Evolutionary conservation across 306 rosid species (phyloP).

Genomic region (Medicago lupulina): DNA sequence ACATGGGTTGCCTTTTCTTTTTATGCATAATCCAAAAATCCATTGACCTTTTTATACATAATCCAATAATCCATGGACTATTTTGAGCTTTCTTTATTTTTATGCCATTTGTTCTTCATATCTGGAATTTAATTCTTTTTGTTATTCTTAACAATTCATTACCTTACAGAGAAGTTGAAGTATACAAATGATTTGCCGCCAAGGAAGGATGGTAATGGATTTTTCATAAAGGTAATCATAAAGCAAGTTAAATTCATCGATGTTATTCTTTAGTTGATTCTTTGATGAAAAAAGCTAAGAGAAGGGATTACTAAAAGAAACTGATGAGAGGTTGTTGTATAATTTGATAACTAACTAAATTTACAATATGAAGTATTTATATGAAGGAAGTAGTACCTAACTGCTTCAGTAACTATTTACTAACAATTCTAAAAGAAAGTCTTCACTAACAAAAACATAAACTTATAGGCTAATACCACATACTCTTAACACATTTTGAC

Average conservation of each 20-base stretch:
- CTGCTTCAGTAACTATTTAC: background rate
- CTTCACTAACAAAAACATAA: conserved; percentile 1
- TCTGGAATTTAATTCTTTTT: conserved; percentile 15
- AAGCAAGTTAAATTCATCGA: conserved; percentile 25
- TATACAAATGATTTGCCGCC: conserved; percentile 55
- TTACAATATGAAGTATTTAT: conserved; percentile 5
- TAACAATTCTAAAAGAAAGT: background rate
- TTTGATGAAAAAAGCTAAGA: background rate
- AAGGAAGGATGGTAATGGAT: conserved; percentile 64
- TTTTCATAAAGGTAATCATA: conserved; percentile 68
- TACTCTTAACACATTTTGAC: too few species aligned
- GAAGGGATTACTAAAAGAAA: conserved; percentile 8
- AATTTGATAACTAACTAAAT: background rate
- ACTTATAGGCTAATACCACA: background rate
- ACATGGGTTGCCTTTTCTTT: conserved; percentile 20
- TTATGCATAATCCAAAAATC: background rate
- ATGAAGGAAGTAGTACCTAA: conserved; percentile 1
- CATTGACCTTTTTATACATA: conserved; percentile 10
- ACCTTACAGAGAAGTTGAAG: conserved; percentile 68
- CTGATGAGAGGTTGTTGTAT: background rate
- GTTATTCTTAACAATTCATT: conserved; percentile 37
- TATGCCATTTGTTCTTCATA: conserved; percentile 29
- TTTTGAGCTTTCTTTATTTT: background rate
- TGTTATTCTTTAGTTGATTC: conserved; percentile 6
- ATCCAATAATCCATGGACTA: background rate